These are phyloP conservation scores for Pseudogymnoascus sp. DNA, from an alignment of 2,329 filamentous ascomycete genomes.

Conservation along the genomic window DNA sequence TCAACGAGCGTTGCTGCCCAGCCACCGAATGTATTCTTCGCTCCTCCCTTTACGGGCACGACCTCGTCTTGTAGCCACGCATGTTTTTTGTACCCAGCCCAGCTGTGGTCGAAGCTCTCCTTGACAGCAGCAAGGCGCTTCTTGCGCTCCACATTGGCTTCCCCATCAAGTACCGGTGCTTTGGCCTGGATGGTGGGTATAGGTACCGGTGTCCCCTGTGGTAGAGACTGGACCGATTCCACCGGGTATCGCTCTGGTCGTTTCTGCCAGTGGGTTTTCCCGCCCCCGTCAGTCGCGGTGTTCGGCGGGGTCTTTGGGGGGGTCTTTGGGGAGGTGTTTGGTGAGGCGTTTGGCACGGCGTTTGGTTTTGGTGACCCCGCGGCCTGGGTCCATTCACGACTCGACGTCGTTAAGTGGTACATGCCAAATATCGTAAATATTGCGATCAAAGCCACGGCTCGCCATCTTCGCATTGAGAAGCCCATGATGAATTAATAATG, in stretches of 20 bases:
- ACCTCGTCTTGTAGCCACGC: conserved; percentile 88
- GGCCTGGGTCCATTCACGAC: background rate
- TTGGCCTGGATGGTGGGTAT: conserved; percentile 74
- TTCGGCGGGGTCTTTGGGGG: conserved; percentile 13
- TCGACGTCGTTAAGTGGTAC: background rate
- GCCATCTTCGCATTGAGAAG: background rate
- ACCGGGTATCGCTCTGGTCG: conserved; percentile 73
- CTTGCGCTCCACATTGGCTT: conserved; percentile 54
- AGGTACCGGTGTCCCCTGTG: conserved; percentile 59
- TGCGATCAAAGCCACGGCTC: background rate
- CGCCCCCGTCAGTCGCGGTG: conserved; percentile 14
- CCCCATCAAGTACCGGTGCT: conserved; percentile 58
- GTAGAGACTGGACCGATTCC: conserved; percentile 68
- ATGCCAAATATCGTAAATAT: background rate
- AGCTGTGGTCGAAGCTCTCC: conserved; percentile 68
- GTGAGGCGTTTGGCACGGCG: background rate
- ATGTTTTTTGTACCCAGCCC: conserved; percentile 71
- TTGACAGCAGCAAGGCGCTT: conserved; percentile 62
- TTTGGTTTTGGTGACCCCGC: background rate
- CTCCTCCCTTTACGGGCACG: conserved; percentile 59
- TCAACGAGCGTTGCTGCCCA: conserved; percentile 89
- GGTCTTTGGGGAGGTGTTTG: background rate
- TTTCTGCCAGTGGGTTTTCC: conserved; percentile 63
- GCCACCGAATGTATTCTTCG: conserved; percentile 77
- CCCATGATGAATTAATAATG: background rate